Percentiles rank a stretch among this genome's conserved stretches.
Evolutionary conservation across 1,139 yeast genomes (phyloP).

Genomic region (Protomyces inundatus): DNA sequence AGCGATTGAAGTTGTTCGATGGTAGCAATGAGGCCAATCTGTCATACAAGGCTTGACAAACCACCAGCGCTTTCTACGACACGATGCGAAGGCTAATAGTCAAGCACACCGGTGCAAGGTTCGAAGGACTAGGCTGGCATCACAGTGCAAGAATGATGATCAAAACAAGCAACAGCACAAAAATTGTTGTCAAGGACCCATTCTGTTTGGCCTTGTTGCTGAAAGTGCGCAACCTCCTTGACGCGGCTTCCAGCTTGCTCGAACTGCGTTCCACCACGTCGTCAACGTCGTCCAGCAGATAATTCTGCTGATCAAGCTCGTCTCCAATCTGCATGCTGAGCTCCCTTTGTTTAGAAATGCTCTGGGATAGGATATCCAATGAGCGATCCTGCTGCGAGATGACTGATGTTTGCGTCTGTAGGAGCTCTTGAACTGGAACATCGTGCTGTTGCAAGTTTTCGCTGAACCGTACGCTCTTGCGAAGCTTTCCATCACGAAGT

Average conservation of each 20-base stretch:
- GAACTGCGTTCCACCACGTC: constrained; percentile 56
- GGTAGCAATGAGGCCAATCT: too few relatives aligned
- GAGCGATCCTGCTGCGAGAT: constrained; percentile 55
- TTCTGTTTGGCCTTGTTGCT: constrained; percentile 57
- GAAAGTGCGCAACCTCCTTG: constrained; percentile 51
- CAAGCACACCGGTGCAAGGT: too few relatives aligned
- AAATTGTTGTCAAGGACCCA: constrained; percentile 23
- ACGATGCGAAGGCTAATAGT: too few relatives aligned
- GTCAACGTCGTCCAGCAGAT: constrained; percentile 66
- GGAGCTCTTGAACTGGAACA: constrained; percentile 39
- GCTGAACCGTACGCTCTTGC: constrained; percentile 53
- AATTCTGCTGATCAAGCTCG: constrained; percentile 65
- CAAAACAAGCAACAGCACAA: constrained; percentile 10
- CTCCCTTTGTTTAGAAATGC: constrained; percentile 60
- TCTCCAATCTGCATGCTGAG: constrained; percentile 61
- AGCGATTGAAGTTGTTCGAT: too few relatives aligned
- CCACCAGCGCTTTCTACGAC: too few relatives aligned
- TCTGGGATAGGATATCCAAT: constrained; percentile 53
- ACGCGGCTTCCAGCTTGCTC: constrained; percentile 51
- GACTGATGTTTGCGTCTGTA: constrained; percentile 64
- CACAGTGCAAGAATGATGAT: neutral
- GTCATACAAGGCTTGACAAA: too few relatives aligned
- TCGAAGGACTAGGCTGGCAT: too few relatives aligned
- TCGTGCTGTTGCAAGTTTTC: constrained; percentile 42
- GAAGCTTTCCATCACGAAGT: neutral